Percentiles rank a stretch among this genome's conserved stretches.
These are phyloP conservation scores for Saitozyma sp. DNA, from an alignment of 768 basidiomycete genomes.

Conservation along the genomic window DNA sequence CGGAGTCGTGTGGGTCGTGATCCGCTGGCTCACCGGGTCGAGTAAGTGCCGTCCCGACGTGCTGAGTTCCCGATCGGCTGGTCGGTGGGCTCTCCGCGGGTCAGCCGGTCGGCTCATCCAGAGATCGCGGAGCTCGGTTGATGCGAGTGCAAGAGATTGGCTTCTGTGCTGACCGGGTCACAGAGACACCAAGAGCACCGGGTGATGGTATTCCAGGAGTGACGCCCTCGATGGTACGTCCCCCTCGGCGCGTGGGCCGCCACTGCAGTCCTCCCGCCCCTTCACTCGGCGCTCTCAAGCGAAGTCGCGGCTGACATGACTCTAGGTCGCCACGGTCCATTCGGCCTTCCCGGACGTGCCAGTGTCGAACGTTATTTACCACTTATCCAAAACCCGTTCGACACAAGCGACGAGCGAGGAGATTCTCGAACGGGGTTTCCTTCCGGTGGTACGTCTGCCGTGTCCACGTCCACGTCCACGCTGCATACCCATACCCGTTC, in stretches of 20 bases:
- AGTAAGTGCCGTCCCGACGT: slow-evolving; percentile 18
- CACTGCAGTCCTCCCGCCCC: neutral
- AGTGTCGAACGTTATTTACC: slow-evolving; percentile 40
- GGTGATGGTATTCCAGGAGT: slow-evolving; percentile 36
- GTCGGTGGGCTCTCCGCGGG: neutral
- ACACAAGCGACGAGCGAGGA: slow-evolving; percentile 47
- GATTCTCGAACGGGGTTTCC: slow-evolving; percentile 45
- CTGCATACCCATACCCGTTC: too few species aligned
- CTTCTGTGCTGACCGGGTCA: neutral
- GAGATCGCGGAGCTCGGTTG: neutral
- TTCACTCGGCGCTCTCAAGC: too few species aligned
- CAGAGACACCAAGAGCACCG: slow-evolving; percentile 1
- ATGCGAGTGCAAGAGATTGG: neutral
- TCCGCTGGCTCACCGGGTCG: slow-evolving; percentile 26
- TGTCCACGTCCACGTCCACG: too few species aligned
- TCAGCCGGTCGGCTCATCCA: neutral
- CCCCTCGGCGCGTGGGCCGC: neutral
- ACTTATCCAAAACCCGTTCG: slow-evolving; percentile 41
- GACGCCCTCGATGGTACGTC: slow-evolving; percentile 31
- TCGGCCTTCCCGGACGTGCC: slow-evolving; percentile 47
- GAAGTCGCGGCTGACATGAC: neutral
- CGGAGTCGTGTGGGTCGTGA: slow-evolving; percentile 25
- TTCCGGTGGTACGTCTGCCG: slow-evolving; percentile 33
- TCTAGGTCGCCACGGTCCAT: slow-evolving; percentile 45
- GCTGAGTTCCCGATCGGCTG: neutral